Conservation (phyloP, 2,329 filamentous ascomycete genomes). For the Alternaria metachromatica region DNA sequence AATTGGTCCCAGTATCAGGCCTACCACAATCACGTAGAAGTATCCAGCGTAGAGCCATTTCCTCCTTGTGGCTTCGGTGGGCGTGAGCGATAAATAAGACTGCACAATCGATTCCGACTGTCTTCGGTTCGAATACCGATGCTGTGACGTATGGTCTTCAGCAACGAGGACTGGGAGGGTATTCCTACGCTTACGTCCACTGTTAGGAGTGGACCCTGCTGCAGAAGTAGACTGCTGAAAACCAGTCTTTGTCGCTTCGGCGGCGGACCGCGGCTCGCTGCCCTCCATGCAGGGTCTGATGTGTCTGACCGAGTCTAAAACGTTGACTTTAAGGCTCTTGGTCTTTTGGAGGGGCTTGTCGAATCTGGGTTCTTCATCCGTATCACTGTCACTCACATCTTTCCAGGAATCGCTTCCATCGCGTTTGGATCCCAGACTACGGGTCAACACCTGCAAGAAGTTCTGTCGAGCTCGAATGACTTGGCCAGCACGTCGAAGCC, state of each 20-base stretch:
- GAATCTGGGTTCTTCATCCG: conserved; percentile 49
- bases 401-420: conserved; percentile 25
- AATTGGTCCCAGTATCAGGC: conserved; percentile 73
- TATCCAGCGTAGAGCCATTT: conserved; percentile 87
- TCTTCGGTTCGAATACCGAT: conserved; percentile 31
- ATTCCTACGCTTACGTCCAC: conserved; percentile 38
- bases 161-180: conserved; percentile 40
- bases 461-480: conserved; percentile 52
- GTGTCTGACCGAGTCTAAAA: conserved; percentile 28
- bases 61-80: conserved; percentile 74
- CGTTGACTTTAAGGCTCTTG: conserved; percentile 38
- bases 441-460: conserved; percentile 51
- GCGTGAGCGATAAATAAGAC: conserved; percentile 80
- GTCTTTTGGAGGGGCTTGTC: conserved; percentile 30
- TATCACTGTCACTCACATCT: conserved; percentile 51
- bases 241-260: conserved; percentile 32
- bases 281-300: conserved; percentile 16
- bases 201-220: not conserved
- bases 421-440: conserved; percentile 40
- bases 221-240: conserved; percentile 17
- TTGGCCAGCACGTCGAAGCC: conserved; percentile 69
- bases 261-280: conserved; percentile 37
- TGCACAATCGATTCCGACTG: conserved; percentile 52
- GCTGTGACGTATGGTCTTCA: conserved; percentile 27
- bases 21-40: conserved; percentile 72